These are phyloP conservation scores for Trifolium dubium DNA, from an alignment of 306 rosid species.

Conservation along the genomic window DNA sequence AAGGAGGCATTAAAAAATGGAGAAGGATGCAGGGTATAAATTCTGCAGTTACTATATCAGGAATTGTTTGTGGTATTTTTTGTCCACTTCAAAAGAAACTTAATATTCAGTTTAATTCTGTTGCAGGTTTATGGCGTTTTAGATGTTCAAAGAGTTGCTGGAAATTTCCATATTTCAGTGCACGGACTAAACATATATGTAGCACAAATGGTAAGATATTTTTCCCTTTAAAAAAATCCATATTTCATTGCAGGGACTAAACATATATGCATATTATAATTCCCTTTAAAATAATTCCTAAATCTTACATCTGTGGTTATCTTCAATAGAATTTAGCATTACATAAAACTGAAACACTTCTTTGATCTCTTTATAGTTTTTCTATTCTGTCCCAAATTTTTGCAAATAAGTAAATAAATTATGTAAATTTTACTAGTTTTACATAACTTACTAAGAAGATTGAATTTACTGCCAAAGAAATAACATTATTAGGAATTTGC, in stretches of 20 bases:
- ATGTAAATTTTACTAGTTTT: background rate
- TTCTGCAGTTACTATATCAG: constrained; percentile 24
- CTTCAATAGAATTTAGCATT: constrained; percentile 20
- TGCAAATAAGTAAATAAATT: constrained; percentile 19
- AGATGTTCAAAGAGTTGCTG: constrained; percentile 97
- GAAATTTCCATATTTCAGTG: constrained; percentile 90
- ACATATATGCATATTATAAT: constrained; percentile 48
- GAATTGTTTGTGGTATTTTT: constrained; percentile 22
- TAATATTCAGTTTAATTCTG: constrained; percentile 16
- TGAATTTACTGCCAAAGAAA: constrained; percentile 7
- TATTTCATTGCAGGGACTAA: constrained; percentile 80
- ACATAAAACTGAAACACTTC: background rate
- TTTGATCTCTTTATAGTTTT: constrained; percentile 4
- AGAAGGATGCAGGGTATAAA: constrained; percentile 90
- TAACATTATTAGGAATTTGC: background rate
- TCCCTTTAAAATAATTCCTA: constrained; percentile 9
- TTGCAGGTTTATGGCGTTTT: constrained; percentile 92
- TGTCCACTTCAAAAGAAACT: background rate
- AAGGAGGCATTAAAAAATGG: constrained; percentile 67
- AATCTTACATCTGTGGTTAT: constrained; percentile 18
- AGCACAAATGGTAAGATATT: constrained; percentile 79
- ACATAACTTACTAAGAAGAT: background rate
- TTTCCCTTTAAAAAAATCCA: constrained; percentile 49
- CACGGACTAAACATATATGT: constrained; percentile 90
- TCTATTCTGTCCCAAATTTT: background rate